A percentile compares a stretch with the other conserved stretches of the same genome.
Evolutionary conservation across 345 rosid genomes (phyloP).

Genomic region (Odontarrhena argentea): DNA sequence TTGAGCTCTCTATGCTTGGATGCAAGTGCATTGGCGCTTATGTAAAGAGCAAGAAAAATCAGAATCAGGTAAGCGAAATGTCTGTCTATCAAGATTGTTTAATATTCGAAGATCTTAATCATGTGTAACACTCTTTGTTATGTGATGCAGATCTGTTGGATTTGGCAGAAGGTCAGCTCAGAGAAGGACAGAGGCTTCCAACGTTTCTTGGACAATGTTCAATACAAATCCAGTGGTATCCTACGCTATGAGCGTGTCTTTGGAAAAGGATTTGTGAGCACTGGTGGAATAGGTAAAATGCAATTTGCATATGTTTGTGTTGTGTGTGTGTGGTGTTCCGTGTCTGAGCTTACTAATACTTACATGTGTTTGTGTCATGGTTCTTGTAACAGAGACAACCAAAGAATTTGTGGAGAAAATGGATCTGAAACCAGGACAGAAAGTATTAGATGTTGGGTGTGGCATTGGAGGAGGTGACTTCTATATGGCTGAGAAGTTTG

Average conservation of each 20-base stretch:
- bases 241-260: slow-evolving; percentile 91
- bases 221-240: slow-evolving; percentile 82
- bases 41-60: slow-evolving; percentile 90
- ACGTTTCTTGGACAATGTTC: slow-evolving; percentile 92
- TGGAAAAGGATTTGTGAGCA: slow-evolving; percentile 94
- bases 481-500: slow-evolving; percentile 91
- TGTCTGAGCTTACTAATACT: background rate
- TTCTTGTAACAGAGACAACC: slow-evolving; percentile 75
- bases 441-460: slow-evolving; percentile 97
- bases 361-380: slow-evolving; percentile 9
- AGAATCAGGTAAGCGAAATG: slow-evolving; percentile 73
- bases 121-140: slow-evolving; percentile 13
- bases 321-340: background rate
- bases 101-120: background rate
- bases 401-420: slow-evolving; percentile 89
- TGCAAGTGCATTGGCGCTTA: slow-evolving; percentile 98
- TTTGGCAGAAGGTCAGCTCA: slow-evolving; percentile 80
- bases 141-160: slow-evolving; percentile 89
- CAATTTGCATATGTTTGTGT: background rate
- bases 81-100: slow-evolving; percentile 23
- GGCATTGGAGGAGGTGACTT: slow-evolving; percentile 99
- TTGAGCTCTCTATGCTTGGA: slow-evolving; percentile 77
- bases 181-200: slow-evolving; percentile 87
- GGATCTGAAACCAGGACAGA: slow-evolving; percentile 88
- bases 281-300: slow-evolving; percentile 85